phyloP scores from a whole-genome alignment of 1,284 basidiomycete species.

The Schizopora paradoxa region DNA sequence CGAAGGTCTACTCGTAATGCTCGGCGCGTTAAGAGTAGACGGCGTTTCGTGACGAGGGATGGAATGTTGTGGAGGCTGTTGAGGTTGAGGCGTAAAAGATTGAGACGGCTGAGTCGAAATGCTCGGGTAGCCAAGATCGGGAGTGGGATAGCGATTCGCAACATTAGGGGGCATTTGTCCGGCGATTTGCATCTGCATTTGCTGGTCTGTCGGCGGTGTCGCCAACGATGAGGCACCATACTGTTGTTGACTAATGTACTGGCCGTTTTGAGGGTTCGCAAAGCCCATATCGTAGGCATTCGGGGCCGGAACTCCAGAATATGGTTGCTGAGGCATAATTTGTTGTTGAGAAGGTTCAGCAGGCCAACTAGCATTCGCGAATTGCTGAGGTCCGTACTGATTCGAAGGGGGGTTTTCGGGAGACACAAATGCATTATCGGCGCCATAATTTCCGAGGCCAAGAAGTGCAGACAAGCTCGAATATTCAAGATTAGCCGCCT shows the following conservation, averaged over 20 bases:
- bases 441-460: conserved; percentile 55
- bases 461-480: conserved; percentile 89
- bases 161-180: too few relatives aligned
- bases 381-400: conserved; percentile 21
- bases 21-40: background rate
- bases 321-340: conserved; percentile 14
- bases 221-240: background rate
- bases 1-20: background rate
- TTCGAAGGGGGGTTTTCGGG: conserved; percentile 31
- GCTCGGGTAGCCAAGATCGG: too few relatives aligned
- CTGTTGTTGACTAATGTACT: background rate
- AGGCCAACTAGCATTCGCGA: conserved; percentile 43
- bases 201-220: background rate
- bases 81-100: background rate
- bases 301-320: too few relatives aligned
- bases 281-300: background rate
- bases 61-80: background rate
- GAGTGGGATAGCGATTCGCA: too few relatives aligned
- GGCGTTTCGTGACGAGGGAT: too few relatives aligned
- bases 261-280: background rate
- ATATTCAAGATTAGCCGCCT: conserved; percentile 88
- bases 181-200: background rate
- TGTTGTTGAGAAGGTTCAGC: conserved; percentile 33
- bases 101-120: too few relatives aligned
- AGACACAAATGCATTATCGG: conserved; percentile 38